A percentile compares a stretch with the other conserved stretches of the same genome.
Conservation (phyloP, 768 basidiomycete genomes). For the Candolleomyces eurysporus region DNA sequence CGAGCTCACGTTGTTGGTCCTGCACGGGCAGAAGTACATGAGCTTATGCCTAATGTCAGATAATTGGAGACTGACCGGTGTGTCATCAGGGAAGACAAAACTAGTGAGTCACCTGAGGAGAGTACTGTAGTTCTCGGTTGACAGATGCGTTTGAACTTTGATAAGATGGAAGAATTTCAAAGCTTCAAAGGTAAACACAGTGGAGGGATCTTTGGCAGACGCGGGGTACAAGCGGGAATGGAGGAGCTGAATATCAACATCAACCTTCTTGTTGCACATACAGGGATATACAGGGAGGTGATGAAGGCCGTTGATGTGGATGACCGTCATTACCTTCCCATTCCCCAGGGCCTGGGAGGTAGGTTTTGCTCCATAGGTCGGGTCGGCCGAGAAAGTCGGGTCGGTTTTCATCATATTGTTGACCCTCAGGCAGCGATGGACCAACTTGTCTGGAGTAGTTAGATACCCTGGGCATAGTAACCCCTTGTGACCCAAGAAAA, state of each 20-base stretch:
- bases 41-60: too few species aligned
- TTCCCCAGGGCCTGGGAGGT: background rate
- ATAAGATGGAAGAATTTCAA: background rate
- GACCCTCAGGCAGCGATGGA: background rate
- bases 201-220: background rate
- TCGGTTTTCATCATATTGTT: background rate
- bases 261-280: background rate
- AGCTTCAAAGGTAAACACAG: background rate
- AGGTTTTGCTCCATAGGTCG: background rate
- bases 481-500: conserved; percentile 21
- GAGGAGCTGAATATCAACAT: conserved; percentile 6
- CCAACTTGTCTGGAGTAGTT: background rate
- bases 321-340: background rate
- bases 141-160: background rate
- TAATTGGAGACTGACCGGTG: too few species aligned
- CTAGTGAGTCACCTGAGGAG: background rate
- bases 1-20: background rate
- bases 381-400: background rate
- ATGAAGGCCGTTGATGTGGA: conserved; percentile 17
- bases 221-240: conserved; percentile 9
- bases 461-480: conserved; percentile 11
- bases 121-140: background rate
- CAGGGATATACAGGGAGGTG: conserved; percentile 12
- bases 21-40: too few species aligned
- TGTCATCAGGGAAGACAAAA: background rate